Conservation (phyloP, 148 eudicot genomes). For the Fagopyrum tataricum region DNA sequence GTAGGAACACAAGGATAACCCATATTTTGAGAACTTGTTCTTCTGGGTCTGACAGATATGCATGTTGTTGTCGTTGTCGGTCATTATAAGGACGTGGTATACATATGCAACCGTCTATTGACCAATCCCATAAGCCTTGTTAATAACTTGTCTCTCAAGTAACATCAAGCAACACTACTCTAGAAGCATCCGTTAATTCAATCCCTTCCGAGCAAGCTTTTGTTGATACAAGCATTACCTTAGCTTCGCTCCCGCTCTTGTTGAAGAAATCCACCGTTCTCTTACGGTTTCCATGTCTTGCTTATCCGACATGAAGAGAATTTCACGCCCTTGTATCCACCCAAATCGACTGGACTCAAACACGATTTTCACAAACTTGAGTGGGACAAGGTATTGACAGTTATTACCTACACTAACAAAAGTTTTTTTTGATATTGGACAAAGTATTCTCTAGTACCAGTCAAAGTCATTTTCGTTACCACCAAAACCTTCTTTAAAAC, state of each 20-base stretch:
- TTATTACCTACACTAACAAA: too few species aligned
- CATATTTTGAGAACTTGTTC: constrained; percentile 45
- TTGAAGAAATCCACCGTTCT: constrained; percentile 35
- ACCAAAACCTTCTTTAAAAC: too few species aligned
- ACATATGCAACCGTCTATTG: constrained; percentile 51
- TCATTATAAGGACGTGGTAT: constrained; percentile 51
- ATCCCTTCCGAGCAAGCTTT: constrained; percentile 80
- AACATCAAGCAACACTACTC: constrained; percentile 69
- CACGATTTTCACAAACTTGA: constrained; percentile 28
- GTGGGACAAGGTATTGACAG: constrained; percentile 46
- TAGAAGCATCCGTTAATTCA: constrained; percentile 68
- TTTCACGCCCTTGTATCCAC: constrained; percentile 46
- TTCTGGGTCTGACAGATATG: constrained; percentile 40
- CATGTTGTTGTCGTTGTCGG: constrained; percentile 46
- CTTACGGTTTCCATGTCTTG: constrained; percentile 34
- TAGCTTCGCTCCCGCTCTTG: constrained; percentile 43
- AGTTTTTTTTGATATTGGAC: too few species aligned
- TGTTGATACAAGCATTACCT: constrained; percentile 70
- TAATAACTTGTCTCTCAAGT: constrained; percentile 71
- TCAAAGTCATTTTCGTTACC: too few species aligned
- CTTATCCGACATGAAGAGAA: constrained; percentile 43
- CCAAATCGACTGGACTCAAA: constrained; percentile 19
- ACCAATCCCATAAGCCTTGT: constrained; percentile 76
- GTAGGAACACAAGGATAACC: constrained; percentile 28
- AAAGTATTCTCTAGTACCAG: too few species aligned